Percentiles rank a stretch among this genome's conserved stretches.
Evolutionary conservation across 2,329 filamentous ascomycete genomes (phyloP).

Genomic region (Beauveria rudraprayagi): DNA sequence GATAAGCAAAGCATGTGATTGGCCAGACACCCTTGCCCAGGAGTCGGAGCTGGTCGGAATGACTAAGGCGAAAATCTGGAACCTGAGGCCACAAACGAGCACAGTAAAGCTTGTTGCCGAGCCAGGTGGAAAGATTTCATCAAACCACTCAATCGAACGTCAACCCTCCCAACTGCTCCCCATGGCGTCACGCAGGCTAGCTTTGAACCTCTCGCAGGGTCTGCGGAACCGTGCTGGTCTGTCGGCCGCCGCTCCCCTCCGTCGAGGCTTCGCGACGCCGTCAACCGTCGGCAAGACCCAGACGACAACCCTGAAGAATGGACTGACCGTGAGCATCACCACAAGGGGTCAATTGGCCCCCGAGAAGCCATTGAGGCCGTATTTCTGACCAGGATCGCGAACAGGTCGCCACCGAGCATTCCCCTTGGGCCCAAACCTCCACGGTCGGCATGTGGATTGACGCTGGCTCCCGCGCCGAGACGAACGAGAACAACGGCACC

Average conservation of each 20-base stretch:
- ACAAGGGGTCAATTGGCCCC: conserved; percentile 30
- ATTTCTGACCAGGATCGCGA: conserved; percentile 18
- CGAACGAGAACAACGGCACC: conserved; percentile 96
- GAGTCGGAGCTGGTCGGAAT: conserved; percentile 36
- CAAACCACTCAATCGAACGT: conserved; percentile 48
- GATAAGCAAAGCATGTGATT: conserved; percentile 23
- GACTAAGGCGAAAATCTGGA: conserved; percentile 30
- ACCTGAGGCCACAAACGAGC: conserved; percentile 36
- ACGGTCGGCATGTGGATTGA: conserved; percentile 99
- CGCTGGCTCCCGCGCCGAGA: conserved; percentile 95
- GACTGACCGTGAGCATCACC: conserved; percentile 68
- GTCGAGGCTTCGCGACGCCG: conserved; percentile 84
- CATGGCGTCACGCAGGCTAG: conserved; percentile 97
- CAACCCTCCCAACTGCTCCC: conserved; percentile 43
- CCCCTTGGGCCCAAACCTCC: conserved; percentile 94
- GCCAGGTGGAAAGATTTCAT: conserved; percentile 40
- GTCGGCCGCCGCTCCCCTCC: conserved; percentile 67
- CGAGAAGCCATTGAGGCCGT: conserved; percentile 16
- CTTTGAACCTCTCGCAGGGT: conserved; percentile 86
- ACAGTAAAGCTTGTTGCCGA: conserved; percentile 39
- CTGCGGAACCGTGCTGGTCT: conserved; percentile 81
- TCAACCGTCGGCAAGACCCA: conserved; percentile 77
- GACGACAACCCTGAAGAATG: conserved; percentile 94
- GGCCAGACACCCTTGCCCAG: conserved; percentile 21
- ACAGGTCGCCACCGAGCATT: conserved; percentile 96